phyloP scores from a whole-genome alignment of 2,329 filamentous ascomycete species.

The Xylaria digitata region DNA sequence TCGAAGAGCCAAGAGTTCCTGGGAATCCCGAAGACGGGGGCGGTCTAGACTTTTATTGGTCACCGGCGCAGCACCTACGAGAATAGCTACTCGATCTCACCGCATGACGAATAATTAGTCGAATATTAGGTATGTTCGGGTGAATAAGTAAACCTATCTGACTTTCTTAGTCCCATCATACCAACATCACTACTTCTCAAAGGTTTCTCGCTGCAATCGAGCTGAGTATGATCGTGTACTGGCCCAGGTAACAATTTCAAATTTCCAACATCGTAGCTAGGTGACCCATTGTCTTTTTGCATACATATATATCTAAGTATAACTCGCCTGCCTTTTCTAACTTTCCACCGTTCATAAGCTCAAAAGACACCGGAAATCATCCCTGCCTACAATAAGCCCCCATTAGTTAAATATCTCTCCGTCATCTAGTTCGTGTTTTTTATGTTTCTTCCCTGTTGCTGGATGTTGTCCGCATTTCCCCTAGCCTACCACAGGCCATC shows the following conservation, averaged over 20 bases:
- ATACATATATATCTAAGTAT: not conserved
- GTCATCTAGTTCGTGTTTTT: no score
- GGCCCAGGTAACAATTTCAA: not conserved
- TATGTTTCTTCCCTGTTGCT: no score
- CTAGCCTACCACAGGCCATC: no score
- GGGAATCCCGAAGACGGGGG: not conserved
- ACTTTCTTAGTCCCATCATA: not conserved
- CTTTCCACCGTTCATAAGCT: not conserved
- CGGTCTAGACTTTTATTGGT: constrained; percentile 12
- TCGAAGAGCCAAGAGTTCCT: not conserved
- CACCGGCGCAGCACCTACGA: not conserved
- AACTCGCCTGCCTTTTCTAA: not conserved
- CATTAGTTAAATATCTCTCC: not conserved
- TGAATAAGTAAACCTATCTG: not conserved
- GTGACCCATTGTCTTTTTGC: not conserved
- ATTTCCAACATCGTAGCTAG: not conserved
- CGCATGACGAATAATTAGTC: constrained; percentile 7
- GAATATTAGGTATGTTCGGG: constrained; percentile 6
- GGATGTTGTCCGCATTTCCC: no score
- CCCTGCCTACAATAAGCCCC: not conserved
- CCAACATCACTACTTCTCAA: constrained; percentile 7
- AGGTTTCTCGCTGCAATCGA: not conserved
- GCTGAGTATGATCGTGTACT: not conserved
- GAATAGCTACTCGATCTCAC: not conserved
- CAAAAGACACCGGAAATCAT: not conserved